Percentiles rank a stretch among this genome's conserved stretches.
Conservation (phyloP, 306 rosid species). For the cucumber (Cucumis sativus) region DNA sequence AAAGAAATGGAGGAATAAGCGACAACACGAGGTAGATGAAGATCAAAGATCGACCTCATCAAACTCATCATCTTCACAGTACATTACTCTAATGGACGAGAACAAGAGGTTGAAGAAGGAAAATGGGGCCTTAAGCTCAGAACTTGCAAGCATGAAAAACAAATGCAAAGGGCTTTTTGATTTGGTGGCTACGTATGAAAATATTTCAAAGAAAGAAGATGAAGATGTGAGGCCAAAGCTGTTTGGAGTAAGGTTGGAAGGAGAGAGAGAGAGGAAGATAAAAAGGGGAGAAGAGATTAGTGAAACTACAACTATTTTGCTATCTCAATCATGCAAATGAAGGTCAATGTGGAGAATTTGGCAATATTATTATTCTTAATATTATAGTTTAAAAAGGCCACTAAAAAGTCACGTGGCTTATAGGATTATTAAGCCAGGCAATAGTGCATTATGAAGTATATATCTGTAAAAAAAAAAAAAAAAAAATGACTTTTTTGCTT, state of each 20-base stretch:
- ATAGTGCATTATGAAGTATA: not conserved
- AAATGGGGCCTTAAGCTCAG: constrained; percentile 44
- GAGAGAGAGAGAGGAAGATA: constrained; percentile 48
- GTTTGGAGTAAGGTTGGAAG: constrained; percentile 79
- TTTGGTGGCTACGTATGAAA: constrained; percentile 38
- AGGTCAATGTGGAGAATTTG: not conserved
- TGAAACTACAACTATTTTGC: constrained; percentile 46
- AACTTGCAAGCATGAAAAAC: constrained; percentile 48
- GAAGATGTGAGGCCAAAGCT: constrained; percentile 51
- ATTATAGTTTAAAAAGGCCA: not conserved
- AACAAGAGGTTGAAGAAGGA: constrained; percentile 74
- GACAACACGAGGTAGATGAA: constrained; percentile 32
- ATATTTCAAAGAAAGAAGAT: constrained; percentile 8
- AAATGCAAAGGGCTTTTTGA: constrained; percentile 64
- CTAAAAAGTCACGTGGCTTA: not conserved
- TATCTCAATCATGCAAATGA: constrained; percentile 72
- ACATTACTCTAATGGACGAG: constrained; percentile 46
- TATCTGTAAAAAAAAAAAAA: too few species aligned
- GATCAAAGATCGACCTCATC: constrained; percentile 81
- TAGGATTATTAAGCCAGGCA: not conserved
- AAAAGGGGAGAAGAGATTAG: constrained; percentile 38
- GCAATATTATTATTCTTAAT: not conserved
- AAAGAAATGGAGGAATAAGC: constrained; percentile 61
- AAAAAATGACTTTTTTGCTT: not conserved
- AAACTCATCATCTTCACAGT: constrained; percentile 48